Base-by-base conservation (phyloP, 2,329 filamentous ascomycete species). In the Penicillium sp. region DNA sequence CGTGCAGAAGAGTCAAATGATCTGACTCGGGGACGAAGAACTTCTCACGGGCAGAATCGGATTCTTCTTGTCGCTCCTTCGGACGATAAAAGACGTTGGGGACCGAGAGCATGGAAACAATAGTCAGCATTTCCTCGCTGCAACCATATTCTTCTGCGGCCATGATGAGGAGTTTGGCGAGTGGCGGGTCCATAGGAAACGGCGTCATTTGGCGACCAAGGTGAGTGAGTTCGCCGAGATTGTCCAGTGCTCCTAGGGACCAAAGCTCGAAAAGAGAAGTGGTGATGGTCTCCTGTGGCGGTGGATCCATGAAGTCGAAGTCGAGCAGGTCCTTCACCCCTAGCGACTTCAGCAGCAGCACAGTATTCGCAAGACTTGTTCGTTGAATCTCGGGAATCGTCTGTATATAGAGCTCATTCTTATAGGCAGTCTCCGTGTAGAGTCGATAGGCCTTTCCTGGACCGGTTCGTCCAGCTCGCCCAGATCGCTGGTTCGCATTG, bases 271-370 rank as follows among this genome's bases (percentile, higher is more conserved):
- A 99, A 31, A 99, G 87, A 3, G 92, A 97, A 0, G 94, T 99
- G 0, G 91, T 93, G 62, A 99, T 97, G 0, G 92, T 97, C 67
- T 99, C 95, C 75, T 99, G 94, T 0, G 94, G 94, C 6, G 94
- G 94, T 1, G 94, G 94, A 64, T 99, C 94, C 93, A 99, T 97
- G 66, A 99, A 99, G 71, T 97, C 92, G 68, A 99, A 99, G 72
- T 99, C 93, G 1, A 99, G 77, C 9, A 99, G 80, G 63, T 99
- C 92, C 68, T 91, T 93, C 16, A 99, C 93, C 0, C 94, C 94
- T 0, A 99, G 83, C 0, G 91, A 96, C 70, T 99, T 99, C 43
- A 99, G 82, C 45, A 99, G 84, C 13, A 99, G 81, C 3, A 99
- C 93, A 0, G 92, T 97, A 66, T 97, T 97, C 67, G 91, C 88